Evolutionary conservation across 805 yeast genomes (phyloP), one percentile per base, ranked within the genome.

Genomic region (Metschnikowia kunwiensis): DNA sequence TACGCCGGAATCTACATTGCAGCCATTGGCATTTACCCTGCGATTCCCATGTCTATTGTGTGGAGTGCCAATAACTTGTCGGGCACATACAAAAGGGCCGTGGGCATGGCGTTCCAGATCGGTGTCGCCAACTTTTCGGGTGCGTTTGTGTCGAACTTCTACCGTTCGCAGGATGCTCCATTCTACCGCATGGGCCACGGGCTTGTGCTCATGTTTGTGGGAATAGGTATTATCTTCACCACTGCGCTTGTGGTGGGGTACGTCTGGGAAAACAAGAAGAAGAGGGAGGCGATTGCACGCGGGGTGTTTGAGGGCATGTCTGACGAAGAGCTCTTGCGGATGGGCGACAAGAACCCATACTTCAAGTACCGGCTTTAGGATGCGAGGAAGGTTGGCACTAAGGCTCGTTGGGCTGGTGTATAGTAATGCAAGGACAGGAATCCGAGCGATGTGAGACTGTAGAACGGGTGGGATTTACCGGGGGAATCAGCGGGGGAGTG

Each of bases 301-400:
- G 72, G 70, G 1, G 49, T 46, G 22, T 66, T 55, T 38, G 64
- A 55, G 34, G 46, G 42, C 7, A 42, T 44, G 30, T 44, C 56
- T 5, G 54, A 49, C 17, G 42, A 45, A 17, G 58, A 65, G 32
- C 48, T 68, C 30, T 41, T 55, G 9, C 55, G 53, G 30, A 51
- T 65, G 68, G 74, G 74, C 14, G 74, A 70, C 49, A 60, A 60
- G 43, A 61, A 60, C 32, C 74, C 75, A 1, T 57, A 58, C 29
- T 69, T 58, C 40, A 48, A 50, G 13, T 69, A 69, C 42, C 36
- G 40, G 18, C 24, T 43, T 15, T 43, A 28, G 36, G n/a, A n/a
- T n/a, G n/a, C n/a, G n/a, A n/a, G n/a, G n/a, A n/a, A n/a, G n/a
- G n/a, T n/a, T n/a, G n/a, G n/a, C n/a, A n/a, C n/a, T n/a, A n/a